Base-by-base conservation (phyloP, 2,329 filamentous ascomycete genomes). In the Basipetospora chlamydospora region DNA sequence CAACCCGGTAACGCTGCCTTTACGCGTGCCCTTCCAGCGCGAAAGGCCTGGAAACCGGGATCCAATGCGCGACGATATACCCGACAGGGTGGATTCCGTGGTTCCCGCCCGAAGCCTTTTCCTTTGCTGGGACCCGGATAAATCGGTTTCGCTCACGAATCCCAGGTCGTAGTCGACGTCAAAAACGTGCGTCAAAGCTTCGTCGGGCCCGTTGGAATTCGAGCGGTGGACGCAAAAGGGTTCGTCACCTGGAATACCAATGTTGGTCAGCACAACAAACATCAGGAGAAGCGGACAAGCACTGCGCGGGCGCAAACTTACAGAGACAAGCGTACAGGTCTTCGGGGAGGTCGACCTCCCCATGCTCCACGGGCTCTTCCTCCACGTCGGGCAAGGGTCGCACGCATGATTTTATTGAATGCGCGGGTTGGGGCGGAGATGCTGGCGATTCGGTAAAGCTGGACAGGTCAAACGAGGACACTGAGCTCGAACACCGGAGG, bases 381-480 rank as follows among this genome's bases (percentile, higher is more conserved):
- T 86, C 73, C 15, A 95, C 80, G 48, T 90, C 82, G 12, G 84
- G 80, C 42, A 95, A 64, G 36, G 67, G 69, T 41, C 73, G 68
- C 57, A 83, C 83, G 47, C 37, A 39, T 4, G 33, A 26, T 16
- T 39, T 61, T 44, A 75, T 72, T 42, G 47, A 46, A 36, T 49
- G 42, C 60, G 58, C 37, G 10, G 59, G 38, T 57, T 60, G 35
- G 13, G 35, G 17, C 16, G 67, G 77, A 41, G 66, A 78, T 38
- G 66, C 77, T 43, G 56, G 58, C 49, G 58, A 58, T 46, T 76
- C 74, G 42, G 52, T 52, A 46, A 59, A 59, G 4, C 55, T 51
- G 15, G 67, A 60, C 7, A 82, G 66, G 39, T 81, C 78, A 39
- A 84, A 63, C 5, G 86, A 93, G 2, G 86, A 93, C 20, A 70